A percentile compares a stretch with the other conserved stretches of the same genome.
phyloP scores from a whole-genome alignment of 352 stramenopile species.

The Phytophthora hybrid region DNA sequence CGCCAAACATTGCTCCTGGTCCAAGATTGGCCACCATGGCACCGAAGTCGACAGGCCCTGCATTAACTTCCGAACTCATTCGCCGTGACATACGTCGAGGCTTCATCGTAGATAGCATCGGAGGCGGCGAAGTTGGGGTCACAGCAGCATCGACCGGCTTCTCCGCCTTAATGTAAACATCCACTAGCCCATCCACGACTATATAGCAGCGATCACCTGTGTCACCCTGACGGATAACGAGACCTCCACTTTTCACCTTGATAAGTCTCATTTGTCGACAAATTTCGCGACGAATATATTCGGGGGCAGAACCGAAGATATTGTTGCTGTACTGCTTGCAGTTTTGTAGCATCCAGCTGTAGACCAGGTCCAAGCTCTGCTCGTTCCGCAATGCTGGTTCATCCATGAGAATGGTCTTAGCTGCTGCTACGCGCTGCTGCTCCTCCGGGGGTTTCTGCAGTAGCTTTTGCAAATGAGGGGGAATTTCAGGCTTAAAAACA shows the following conservation, averaged over 20 bases:
- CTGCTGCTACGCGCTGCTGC: constrained; percentile 51
- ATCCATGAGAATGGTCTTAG: constrained; percentile 65
- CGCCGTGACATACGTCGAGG: constrained; percentile 29
- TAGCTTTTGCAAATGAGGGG: constrained; percentile 63
- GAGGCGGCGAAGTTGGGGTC: constrained; percentile 12
- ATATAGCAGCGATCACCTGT: constrained; percentile 83
- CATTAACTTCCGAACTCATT: constrained; percentile 27
- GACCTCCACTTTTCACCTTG: constrained; percentile 55
- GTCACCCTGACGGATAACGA: constrained; percentile 79
- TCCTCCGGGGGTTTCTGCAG: constrained; percentile 65
- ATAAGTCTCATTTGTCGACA: constrained; percentile 81
- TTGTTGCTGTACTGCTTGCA: constrained; percentile 88
- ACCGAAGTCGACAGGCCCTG: constrained; percentile 49
- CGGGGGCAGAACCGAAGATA: constrained; percentile 76
- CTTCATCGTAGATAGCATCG: constrained; percentile 31
- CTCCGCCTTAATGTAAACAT: constrained; percentile 78
- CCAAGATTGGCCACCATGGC: constrained; percentile 70
- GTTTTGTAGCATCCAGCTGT: constrained; percentile 84
- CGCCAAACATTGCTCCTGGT: constrained; percentile 78
- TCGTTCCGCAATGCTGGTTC: constrained; percentile 65
- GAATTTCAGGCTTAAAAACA: constrained; percentile 44
- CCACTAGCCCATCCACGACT: constrained; percentile 75
- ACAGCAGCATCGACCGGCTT: constrained; percentile 35
- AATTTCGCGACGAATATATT: constrained; percentile 84
- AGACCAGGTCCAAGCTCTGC: constrained; percentile 73